Percentiles rank a stretch among this genome's conserved stretches.
phyloP scores from a whole-genome alignment of 768 basidiomycete species.

The Amylocystis lapponica region DNA sequence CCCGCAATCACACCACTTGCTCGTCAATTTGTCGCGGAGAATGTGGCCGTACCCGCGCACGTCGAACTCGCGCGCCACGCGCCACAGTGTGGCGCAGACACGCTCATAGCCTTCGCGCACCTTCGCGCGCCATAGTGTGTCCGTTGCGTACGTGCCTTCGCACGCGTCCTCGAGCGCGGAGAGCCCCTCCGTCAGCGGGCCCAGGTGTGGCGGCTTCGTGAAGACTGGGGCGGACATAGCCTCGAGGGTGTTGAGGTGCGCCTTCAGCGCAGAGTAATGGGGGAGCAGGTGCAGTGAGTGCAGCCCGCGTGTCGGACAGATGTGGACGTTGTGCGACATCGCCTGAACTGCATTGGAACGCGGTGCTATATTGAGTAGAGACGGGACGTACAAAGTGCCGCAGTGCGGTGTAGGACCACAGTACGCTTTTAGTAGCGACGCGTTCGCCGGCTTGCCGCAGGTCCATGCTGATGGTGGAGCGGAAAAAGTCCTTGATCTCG shows the following conservation, averaged over 20 bases:
- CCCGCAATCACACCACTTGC: too few relatives aligned
- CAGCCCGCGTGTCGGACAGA: conserved; percentile 59
- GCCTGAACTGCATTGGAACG: conserved; percentile 52
- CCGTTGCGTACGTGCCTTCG: conserved; percentile 44
- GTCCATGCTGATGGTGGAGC: too few relatives aligned
- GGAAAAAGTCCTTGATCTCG: too few relatives aligned
- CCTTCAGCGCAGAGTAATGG: conserved; percentile 50
- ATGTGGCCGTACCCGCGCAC: too few relatives aligned
- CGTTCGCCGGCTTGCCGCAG: too few relatives aligned
- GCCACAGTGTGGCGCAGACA: conserved; percentile 60
- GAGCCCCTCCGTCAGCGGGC: conserved; percentile 51
- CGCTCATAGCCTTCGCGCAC: conserved; percentile 62
- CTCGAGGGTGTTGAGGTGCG: conserved; percentile 58
- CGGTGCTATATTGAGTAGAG: conserved; percentile 62
- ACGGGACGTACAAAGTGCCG: conserved; percentile 55
- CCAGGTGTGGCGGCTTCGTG: conserved; percentile 61
- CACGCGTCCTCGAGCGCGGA: conserved; percentile 63
- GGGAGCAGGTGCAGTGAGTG: conserved; percentile 65
- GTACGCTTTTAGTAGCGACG: too few relatives aligned
- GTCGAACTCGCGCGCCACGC: too few relatives aligned
- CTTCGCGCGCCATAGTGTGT: conserved; percentile 52
- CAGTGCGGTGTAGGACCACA: too few relatives aligned
- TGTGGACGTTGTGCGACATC: conserved; percentile 60
- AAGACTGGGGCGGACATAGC: conserved; percentile 51
- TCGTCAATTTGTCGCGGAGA: too few relatives aligned